phyloP scores from a whole-genome alignment of 202 grass and related monocot species.

The Panicum hallii region DNA sequence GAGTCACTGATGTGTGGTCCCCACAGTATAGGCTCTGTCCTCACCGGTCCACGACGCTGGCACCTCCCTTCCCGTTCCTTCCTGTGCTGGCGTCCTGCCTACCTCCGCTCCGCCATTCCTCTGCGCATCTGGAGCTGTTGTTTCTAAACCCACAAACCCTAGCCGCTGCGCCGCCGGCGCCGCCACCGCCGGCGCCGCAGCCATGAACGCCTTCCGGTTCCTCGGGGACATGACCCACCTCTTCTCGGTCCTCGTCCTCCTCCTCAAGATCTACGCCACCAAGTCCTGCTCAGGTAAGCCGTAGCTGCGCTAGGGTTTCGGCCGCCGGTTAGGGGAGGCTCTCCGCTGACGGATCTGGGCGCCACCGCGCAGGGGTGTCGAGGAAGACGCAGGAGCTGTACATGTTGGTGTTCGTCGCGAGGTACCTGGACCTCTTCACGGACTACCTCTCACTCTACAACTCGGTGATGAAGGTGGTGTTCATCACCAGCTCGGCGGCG shows the following conservation, averaged over 20 bases:
- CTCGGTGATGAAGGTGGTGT: slow-evolving; percentile 95
- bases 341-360: slow-evolving; percentile 45
- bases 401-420: slow-evolving; percentile 79
- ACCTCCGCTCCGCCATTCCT: slow-evolving; percentile 44
- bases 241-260: slow-evolving; percentile 92
- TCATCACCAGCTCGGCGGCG: slow-evolving; percentile 77
- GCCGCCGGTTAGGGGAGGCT: background rate
- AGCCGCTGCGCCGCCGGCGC: slow-evolving; percentile 19
- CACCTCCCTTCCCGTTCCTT: slow-evolving; percentile 32
- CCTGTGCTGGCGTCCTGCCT: background rate
- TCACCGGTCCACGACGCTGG: background rate
- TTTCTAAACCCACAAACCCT: slow-evolving; percentile 48
- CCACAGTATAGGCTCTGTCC: background rate
- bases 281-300: slow-evolving; percentile 93
- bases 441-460: slow-evolving; percentile 95
- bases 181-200: slow-evolving; percentile 15
- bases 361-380: slow-evolving; percentile 73
- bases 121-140: slow-evolving; percentile 30
- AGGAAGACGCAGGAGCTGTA: slow-evolving; percentile 99
- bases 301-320: slow-evolving; percentile 40
- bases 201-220: slow-evolving; percentile 95
- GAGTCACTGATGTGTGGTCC: background rate
- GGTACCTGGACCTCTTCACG: slow-evolving; percentile 91
- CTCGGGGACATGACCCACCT: slow-evolving; percentile 99
- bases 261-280: slow-evolving; percentile 99